Conservation (phyloP, 352 stramenopile genomes). For the Pythium phragmitis region DNA sequence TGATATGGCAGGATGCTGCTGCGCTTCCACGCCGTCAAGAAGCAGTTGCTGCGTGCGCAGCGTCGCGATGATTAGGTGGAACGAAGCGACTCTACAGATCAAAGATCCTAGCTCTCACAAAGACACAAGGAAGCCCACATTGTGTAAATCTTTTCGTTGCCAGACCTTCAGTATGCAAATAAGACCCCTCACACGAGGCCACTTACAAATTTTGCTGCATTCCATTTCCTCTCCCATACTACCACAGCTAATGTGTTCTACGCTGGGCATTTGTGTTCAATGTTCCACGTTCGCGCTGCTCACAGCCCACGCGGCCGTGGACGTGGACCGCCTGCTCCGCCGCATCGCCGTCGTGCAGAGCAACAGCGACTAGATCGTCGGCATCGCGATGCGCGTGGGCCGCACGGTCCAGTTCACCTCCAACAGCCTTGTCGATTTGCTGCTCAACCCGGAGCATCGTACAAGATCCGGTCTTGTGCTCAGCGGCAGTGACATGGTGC, state of each 20-base stretch:
- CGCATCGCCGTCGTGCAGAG: slow-evolving; percentile 58
- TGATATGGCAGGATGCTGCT: slow-evolving; percentile 58
- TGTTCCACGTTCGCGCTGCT: slow-evolving; percentile 4
- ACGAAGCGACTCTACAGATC: background rate
- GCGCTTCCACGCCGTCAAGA: slow-evolving; percentile 81
- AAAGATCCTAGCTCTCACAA: too few relatives aligned
- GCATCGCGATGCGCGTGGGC: slow-evolving; percentile 73
- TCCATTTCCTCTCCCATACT: too few relatives aligned
- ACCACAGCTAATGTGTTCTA: background rate
- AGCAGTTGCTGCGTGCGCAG: slow-evolving; percentile 65
- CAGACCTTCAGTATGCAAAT: background rate
- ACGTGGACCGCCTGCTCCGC: slow-evolving; percentile 1
- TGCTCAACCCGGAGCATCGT: slow-evolving; percentile 40
- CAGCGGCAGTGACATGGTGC: slow-evolving; percentile 55
- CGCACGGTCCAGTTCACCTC: slow-evolving; percentile 58
- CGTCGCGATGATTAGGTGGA: slow-evolving; percentile 52
- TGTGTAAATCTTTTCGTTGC: background rate
- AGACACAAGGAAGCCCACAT: background rate
- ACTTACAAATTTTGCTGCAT: too few relatives aligned
- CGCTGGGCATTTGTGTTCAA: slow-evolving; percentile 2
- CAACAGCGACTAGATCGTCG: slow-evolving; percentile 50
- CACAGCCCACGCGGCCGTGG: slow-evolving; percentile 6
- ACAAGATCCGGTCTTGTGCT: slow-evolving; percentile 65
- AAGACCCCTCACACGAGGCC: background rate
- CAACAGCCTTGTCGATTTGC: slow-evolving; percentile 61